Conservation (phyloP, 2,329 filamentous ascomycete genomes). For the Trichothecium sympodiale region DNA sequence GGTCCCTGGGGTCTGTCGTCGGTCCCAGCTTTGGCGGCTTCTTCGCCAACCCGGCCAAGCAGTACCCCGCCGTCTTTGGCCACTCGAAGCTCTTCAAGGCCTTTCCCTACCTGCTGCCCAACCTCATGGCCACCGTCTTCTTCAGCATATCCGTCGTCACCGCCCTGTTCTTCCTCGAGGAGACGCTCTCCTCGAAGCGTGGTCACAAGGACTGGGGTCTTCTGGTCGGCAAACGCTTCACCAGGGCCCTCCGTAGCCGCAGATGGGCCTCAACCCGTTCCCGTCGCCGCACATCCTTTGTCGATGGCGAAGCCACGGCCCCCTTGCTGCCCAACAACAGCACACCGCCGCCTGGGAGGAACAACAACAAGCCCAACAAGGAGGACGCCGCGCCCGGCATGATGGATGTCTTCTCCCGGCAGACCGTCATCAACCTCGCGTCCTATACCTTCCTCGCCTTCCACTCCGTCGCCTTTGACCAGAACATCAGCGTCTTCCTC, state of each 20-base stretch:
- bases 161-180: constrained; percentile 70
- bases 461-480: constrained; percentile 77
- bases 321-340: constrained; percentile 34
- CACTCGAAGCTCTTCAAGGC: constrained; percentile 54
- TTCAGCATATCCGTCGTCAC: constrained; percentile 68
- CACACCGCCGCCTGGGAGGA: background rate
- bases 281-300: constrained; percentile 34
- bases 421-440: constrained; percentile 64
- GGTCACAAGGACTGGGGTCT: constrained; percentile 65
- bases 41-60: constrained; percentile 68
- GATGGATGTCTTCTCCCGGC: constrained; percentile 58
- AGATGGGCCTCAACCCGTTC: constrained; percentile 9
- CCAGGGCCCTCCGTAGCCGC: constrained; percentile 20
- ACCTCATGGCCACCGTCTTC: constrained; percentile 63
- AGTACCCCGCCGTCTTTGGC: constrained; percentile 62
- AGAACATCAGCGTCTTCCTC: constrained; percentile 79
- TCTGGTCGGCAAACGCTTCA: constrained; percentile 57
- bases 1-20: constrained; percentile 78
- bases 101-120: constrained; percentile 78
- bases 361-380: constrained; percentile 1
- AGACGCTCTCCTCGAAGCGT: constrained; percentile 68
- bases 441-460: constrained; percentile 73
- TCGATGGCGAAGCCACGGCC: constrained; percentile 45
- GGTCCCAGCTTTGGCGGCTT: constrained; percentile 82
- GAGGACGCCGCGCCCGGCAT: constrained; percentile 24